These are phyloP conservation scores for Ascodesmis nigricans DNA, from an alignment of 495 filamentous ascomycete genomes.

Conservation along the genomic window DNA sequence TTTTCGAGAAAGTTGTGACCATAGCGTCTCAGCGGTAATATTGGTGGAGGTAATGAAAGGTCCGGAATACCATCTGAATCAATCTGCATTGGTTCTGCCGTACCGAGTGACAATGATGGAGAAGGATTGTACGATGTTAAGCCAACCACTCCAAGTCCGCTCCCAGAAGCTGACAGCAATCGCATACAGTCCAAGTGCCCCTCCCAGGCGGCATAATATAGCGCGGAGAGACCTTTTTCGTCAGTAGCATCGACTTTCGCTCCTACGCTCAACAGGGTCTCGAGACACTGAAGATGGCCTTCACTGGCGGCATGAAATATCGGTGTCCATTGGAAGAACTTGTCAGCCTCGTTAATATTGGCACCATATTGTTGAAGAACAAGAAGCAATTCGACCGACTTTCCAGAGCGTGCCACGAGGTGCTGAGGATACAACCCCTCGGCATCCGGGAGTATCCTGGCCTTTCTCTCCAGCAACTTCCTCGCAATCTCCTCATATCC, in stretches of 20 bases:
- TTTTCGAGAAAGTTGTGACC: conserved; percentile 97
- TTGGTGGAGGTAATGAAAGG: conserved; percentile 82
- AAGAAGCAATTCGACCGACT: conserved; percentile 52
- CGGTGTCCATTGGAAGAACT: conserved; percentile 91
- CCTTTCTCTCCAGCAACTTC: conserved; percentile 55
- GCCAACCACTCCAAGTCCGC: conserved; percentile 18
- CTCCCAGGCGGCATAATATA: conserved; percentile 99
- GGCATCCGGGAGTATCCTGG: conserved; percentile 66
- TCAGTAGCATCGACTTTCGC: conserved; percentile 57
- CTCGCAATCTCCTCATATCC: conserved; percentile 63
- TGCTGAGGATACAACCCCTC: conserved; percentile 97
- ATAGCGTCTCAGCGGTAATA: conserved; percentile 82
- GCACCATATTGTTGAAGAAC: conserved; percentile 68
- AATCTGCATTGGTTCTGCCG: conserved; percentile 31
- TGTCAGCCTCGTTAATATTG: conserved; percentile 81
- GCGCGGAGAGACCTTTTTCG: conserved; percentile 77
- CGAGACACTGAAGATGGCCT: conserved; percentile 71
- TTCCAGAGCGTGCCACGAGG: conserved; percentile 75
- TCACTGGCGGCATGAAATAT: conserved; percentile 92
- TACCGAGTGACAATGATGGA: conserved; percentile 22
- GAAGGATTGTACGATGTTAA: conserved; percentile 27
- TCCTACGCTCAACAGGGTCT: conserved; percentile 50
- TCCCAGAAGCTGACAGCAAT: conserved; percentile 40
- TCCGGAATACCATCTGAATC: conserved; percentile 75
- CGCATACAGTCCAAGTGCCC: conserved; percentile 88